Conservation (phyloP, 371 early-diverging fungal species). For the Chytridium lagenaria region DNA sequence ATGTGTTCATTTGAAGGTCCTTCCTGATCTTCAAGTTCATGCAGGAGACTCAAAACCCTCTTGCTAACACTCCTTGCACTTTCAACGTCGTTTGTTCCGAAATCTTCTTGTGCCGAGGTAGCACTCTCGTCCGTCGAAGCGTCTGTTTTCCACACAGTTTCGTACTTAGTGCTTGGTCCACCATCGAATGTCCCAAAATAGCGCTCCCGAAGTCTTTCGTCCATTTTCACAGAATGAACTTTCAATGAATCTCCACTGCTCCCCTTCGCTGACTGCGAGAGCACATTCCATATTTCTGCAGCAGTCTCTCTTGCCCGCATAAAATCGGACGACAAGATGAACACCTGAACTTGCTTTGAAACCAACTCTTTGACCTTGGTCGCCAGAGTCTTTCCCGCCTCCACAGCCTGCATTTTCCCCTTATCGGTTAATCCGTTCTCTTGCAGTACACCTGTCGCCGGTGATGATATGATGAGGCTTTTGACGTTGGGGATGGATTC, state of each 20-base stretch:
- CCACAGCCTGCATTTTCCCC: conserved; percentile 20
- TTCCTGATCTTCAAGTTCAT: background rate
- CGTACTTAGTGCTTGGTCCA: conserved; percentile 9
- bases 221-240: background rate
- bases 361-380: background rate
- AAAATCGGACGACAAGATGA: conserved; percentile 31
- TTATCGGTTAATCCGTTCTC: conserved; percentile 23
- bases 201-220: conserved; percentile 30
- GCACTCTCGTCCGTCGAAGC: background rate
- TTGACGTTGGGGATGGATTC: conserved; percentile 33
- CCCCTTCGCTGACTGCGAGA: background rate
- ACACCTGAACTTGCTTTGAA: background rate
- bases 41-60: background rate
- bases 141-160: conserved; percentile 27
- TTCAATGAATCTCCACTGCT: background rate
- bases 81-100: background rate
- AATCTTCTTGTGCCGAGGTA: background rate
- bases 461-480: conserved; percentile 27
- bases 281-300: background rate
- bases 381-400: background rate
- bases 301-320: conserved; percentile 33
- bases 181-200: conserved; percentile 33
- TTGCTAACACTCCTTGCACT: background rate
- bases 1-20: background rate
- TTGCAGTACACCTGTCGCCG: conserved; percentile 19